Evolutionary conservation across 2,329 filamentous ascomycete genomes (phyloP).

Genomic region (Neofusicoccum laricinum): DNA sequence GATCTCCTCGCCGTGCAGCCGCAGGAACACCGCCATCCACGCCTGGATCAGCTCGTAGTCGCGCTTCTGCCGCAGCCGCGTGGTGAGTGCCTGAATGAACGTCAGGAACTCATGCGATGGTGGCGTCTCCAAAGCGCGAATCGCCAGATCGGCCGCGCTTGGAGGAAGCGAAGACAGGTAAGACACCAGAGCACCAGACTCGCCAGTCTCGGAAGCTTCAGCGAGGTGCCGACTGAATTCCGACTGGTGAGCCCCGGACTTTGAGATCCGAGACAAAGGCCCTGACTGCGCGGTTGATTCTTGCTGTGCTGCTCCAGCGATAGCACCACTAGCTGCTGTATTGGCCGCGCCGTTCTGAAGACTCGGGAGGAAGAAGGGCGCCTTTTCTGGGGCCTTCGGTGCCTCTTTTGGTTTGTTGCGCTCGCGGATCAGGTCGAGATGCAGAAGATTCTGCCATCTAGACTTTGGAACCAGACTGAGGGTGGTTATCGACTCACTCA

Average conservation of each 20-base stretch:
- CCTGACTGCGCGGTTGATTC: slow-evolving; percentile 21
- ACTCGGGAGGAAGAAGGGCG: slow-evolving; percentile 89
- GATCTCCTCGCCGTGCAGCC: slow-evolving; percentile 64
- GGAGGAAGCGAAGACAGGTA: slow-evolving; percentile 80
- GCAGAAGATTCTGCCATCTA: slow-evolving; percentile 89
- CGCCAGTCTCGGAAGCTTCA: slow-evolving; percentile 47
- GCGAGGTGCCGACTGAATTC: slow-evolving; percentile 51
- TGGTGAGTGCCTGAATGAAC: slow-evolving; percentile 80
- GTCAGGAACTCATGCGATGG: slow-evolving; percentile 67
- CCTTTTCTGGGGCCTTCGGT: slow-evolving; percentile 88
- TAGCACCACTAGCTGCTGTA: slow-evolving; percentile 18
- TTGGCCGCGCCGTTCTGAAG: slow-evolving; percentile 40
- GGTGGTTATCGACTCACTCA: slow-evolving; percentile 79
- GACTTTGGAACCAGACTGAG: slow-evolving; percentile 86
- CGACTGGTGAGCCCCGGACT: slow-evolving; percentile 29
- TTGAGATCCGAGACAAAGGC: slow-evolving; percentile 31
- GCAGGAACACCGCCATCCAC: slow-evolving; percentile 94
- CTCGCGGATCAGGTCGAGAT: slow-evolving; percentile 84
- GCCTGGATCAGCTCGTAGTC: slow-evolving; percentile 95
- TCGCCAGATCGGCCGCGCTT: slow-evolving; percentile 83
- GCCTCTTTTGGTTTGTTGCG: slow-evolving; percentile 93
- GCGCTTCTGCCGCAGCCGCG: slow-evolving; percentile 62
- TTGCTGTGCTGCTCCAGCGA: slow-evolving; percentile 24
- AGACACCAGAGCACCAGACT: slow-evolving; percentile 68
- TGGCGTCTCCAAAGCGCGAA: slow-evolving; percentile 68